These are phyloP conservation scores for Beauveria varroae DNA, from an alignment of 2,329 filamentous ascomycete genomes.

Conservation along the genomic window DNA sequence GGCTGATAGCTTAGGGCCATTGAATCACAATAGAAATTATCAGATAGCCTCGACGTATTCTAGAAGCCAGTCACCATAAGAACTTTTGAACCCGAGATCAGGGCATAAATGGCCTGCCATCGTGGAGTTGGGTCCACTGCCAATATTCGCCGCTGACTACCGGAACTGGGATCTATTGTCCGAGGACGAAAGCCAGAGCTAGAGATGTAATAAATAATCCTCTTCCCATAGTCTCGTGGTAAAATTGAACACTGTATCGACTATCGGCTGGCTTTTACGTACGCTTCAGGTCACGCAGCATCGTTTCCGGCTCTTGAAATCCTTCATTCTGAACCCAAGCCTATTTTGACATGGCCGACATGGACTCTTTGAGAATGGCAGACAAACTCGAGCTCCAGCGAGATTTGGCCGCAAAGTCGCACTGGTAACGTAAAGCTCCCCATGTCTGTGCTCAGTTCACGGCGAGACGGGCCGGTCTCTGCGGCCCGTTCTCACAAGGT, in stretches of 20 bases:
- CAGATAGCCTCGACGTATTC: too few relatives aligned
- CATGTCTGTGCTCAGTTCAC: neutral
- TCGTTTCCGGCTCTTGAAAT: neutral
- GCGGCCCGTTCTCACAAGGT: neutral
- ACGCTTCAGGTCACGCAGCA: neutral
- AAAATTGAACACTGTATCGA: neutral
- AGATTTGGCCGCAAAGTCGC: neutral
- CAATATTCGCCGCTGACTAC: neutral
- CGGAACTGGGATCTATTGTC: neutral
- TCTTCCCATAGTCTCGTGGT: neutral
- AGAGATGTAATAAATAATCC: neutral
- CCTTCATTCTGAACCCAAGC: neutral
- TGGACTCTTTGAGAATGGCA: neutral
- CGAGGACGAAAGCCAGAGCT: neutral
- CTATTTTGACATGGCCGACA: neutral
- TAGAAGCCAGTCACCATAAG: too few relatives aligned
- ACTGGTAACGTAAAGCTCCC: neutral
- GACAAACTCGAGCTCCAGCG: neutral
- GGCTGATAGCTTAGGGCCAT: too few relatives aligned
- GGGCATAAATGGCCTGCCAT: neutral
- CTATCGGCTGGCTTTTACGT: neutral
- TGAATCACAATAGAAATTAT: too few relatives aligned
- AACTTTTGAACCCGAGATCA: too few relatives aligned
- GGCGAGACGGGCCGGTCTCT: neutral
- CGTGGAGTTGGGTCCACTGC: neutral